Percentiles rank a stretch among this genome's conserved stretches.
Evolutionary conservation across 169 alveolate species (phyloP).

Genomic region (Plasmodium knowlesi): DNA sequence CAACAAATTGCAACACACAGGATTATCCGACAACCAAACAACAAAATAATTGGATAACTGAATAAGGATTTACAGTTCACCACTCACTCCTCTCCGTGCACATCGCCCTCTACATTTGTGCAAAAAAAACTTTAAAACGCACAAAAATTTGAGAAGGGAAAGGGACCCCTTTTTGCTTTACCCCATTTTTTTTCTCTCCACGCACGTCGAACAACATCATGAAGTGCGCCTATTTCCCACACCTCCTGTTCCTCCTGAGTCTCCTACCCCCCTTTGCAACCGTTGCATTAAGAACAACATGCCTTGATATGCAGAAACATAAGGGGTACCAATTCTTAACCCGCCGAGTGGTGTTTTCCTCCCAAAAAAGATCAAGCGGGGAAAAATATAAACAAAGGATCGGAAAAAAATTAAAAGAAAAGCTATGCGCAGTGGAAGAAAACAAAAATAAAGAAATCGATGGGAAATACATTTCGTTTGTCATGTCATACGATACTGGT

Average conservation of each 20-base stretch:
- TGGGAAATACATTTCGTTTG: slow-evolving; percentile 27
- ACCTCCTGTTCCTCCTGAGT: not conserved
- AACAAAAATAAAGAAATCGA: not conserved
- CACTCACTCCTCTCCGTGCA: not conserved
- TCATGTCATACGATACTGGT: not conserved
- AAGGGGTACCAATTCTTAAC: not conserved
- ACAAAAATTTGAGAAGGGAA: not conserved
- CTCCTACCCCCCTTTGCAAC: not conserved
- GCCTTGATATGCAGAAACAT: not conserved
- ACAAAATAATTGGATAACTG: not conserved
- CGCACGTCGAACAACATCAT: not conserved
- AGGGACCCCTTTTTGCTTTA: not conserved
- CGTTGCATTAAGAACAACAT: not conserved
- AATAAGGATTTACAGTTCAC: not conserved
- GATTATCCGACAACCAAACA: not conserved
- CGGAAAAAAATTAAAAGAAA: not conserved
- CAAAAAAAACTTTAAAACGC: not conserved
- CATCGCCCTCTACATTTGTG: not conserved
- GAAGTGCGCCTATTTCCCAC: not conserved
- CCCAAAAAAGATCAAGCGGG: not conserved
- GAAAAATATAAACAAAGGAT: not conserved
- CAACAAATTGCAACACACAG: not conserved
- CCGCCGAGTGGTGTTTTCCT: not conserved
- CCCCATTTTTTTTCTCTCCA: not conserved
- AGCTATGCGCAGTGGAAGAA: not conserved